phyloP scores from a whole-genome alignment of 1,284 basidiomycete genomes.

The Cystobasidium pallidum region DNA sequence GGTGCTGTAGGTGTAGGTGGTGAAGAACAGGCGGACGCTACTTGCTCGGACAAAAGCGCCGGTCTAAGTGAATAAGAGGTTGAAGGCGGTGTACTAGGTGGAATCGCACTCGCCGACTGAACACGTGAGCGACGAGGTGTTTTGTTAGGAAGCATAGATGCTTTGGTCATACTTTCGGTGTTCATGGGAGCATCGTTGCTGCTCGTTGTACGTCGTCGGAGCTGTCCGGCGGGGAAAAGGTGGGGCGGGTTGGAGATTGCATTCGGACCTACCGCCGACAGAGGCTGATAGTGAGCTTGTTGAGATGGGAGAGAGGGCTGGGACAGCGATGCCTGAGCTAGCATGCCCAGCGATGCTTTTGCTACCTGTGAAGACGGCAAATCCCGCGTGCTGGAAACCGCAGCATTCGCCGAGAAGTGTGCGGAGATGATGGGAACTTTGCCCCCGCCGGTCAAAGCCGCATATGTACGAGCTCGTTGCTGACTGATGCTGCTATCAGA shows the following conservation, averaged over 20 bases:
- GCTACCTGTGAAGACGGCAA: not conserved
- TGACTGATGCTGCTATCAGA: constrained; percentile 21
- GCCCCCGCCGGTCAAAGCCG: constrained; percentile 19
- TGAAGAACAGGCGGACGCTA: not conserved
- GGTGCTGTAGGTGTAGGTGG: not conserved
- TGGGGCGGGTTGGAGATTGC: not conserved
- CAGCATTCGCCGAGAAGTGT: no score
- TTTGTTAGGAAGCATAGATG: constrained; percentile 5
- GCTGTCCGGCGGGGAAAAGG: not conserved
- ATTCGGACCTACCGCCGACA: not conserved
- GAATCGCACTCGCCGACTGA: constrained; percentile 35
- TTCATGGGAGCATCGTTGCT: constrained; percentile 6
- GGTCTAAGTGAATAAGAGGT: not conserved
- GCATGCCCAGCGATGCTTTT: not conserved
- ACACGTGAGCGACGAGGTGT: constrained; percentile 29
- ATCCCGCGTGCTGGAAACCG: not conserved
- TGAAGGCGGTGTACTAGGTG: not conserved
- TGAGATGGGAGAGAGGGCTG: constrained; percentile 13
- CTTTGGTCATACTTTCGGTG: not conserved
- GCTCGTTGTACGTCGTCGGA: constrained; percentile 15
- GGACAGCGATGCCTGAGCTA: constrained; percentile 1
- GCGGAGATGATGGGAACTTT: not conserved
- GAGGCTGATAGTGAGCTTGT: constrained; percentile 6
- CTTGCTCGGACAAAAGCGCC: not conserved
- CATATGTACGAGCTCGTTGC: constrained; percentile 30